Evolutionary conservation across 495 filamentous ascomycete genomes (phyloP).

Genomic region (Tuber borchii): DNA sequence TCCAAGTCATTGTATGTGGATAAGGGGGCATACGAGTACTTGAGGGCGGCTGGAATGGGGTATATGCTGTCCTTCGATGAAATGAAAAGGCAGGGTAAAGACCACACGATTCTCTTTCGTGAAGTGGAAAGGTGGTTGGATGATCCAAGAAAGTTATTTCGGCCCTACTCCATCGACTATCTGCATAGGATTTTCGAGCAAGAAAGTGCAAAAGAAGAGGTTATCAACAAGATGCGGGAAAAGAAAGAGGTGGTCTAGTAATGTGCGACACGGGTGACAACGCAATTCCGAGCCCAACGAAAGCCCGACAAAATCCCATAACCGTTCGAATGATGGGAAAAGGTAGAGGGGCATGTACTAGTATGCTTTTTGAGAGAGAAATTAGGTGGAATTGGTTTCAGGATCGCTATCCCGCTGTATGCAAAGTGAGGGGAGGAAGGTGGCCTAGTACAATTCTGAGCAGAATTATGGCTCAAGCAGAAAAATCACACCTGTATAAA

Average conservation of each 20-base stretch:
- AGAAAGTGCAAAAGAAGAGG: constrained; percentile 1
- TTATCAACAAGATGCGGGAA: neutral
- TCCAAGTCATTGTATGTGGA: constrained; percentile 42
- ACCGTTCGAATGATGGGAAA: neutral
- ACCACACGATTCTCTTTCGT: constrained; percentile 3
- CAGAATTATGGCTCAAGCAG: neutral
- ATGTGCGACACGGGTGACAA: neutral
- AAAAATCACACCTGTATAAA: neutral
- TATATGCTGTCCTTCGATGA: constrained; percentile 1
- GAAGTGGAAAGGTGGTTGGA: constrained; percentile 1
- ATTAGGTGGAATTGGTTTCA: neutral
- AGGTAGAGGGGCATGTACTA: neutral
- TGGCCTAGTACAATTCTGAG: neutral
- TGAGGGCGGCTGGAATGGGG: neutral
- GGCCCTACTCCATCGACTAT: constrained; percentile 3
- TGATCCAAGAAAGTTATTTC: neutral
- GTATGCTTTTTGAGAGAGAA: neutral
- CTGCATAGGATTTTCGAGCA: constrained; percentile 5
- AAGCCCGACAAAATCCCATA: neutral
- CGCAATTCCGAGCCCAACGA: neutral
- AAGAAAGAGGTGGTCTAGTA: neutral
- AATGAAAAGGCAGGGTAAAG: constrained; percentile 2
- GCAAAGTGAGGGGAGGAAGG: neutral
- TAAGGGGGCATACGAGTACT: constrained; percentile 34
- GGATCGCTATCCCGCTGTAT: neutral